phyloP scores from a whole-genome alignment of 1,284 basidiomycete species.

The Puccinia hordei region DNA sequence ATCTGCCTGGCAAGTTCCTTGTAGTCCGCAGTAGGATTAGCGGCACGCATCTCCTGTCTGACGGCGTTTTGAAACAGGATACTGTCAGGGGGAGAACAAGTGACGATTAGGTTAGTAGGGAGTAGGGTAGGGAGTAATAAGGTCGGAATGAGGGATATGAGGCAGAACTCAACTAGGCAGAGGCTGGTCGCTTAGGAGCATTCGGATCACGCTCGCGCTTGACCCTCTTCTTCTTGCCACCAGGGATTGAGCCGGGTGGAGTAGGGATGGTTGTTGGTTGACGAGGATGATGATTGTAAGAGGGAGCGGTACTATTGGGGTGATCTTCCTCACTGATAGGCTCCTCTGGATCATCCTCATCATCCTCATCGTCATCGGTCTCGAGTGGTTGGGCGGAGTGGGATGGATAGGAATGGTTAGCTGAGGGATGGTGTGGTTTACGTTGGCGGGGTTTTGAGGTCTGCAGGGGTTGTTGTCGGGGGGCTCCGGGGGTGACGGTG shows the following conservation, averaged over 20 bases:
- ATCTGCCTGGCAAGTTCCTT: conserved; percentile 74
- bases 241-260: conserved; percentile 15
- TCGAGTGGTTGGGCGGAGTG: conserved; percentile 3
- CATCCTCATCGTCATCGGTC: conserved; percentile 28
- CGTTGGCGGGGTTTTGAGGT: conserved; percentile 2
- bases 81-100: neutral
- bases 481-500: conserved; percentile 4
- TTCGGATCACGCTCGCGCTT: conserved; percentile 43
- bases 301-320: neutral
- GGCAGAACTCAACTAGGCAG: conserved; percentile 43
- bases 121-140: neutral
- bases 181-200: conserved; percentile 43
- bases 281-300: neutral
- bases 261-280: conserved; percentile 12
- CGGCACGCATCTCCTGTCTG: conserved; percentile 65
- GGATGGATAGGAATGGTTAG: neutral
- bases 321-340: conserved; percentile 11
- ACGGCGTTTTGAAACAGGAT: conserved; percentile 47
- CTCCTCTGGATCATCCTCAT: conserved; percentile 25
- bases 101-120: too few relatives aligned
- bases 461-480: conserved; percentile 7
- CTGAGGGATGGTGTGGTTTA: neutral
- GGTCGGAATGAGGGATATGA: neutral
- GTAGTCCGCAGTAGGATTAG: conserved; percentile 70
- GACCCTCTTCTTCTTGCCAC: conserved; percentile 12